Evolutionary conservation across 2,329 filamentous ascomycete species (phyloP).

Genomic region (Byssochlamys sp.): DNA sequence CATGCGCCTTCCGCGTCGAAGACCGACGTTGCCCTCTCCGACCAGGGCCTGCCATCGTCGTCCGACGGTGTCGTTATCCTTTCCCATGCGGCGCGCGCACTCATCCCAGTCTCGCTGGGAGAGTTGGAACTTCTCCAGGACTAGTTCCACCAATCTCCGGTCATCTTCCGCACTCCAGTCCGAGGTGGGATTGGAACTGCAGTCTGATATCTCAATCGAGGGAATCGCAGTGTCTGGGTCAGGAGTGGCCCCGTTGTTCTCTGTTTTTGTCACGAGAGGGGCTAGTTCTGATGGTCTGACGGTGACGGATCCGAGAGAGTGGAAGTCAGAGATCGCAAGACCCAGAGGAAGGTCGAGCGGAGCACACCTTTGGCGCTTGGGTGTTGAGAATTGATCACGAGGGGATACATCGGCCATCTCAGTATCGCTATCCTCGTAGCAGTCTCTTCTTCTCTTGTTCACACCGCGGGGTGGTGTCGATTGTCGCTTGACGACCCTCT

Average conservation of each 20-base stretch:
- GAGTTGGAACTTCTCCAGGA: constrained; percentile 36
- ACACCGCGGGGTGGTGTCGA: constrained; percentile 19
- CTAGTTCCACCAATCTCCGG: constrained; percentile 32
- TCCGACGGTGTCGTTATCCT: constrained; percentile 32
- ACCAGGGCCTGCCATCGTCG: constrained; percentile 35
- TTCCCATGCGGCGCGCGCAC: constrained; percentile 35
- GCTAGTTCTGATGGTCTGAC: neutral
- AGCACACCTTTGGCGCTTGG: constrained; percentile 34
- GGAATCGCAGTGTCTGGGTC: constrained; percentile 24
- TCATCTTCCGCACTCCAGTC: constrained; percentile 35
- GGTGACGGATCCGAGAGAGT: constrained; percentile 21
- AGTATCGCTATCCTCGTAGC: constrained; percentile 16
- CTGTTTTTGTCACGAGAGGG: constrained; percentile 7
- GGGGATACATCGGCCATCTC: constrained; percentile 9
- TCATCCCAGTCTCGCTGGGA: constrained; percentile 38
- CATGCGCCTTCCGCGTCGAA: constrained; percentile 24
- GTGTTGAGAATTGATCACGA: constrained; percentile 29
- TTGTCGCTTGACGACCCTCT: constrained; percentile 16
- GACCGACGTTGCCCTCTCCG: constrained; percentile 34
- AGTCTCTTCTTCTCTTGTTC: constrained; percentile 32
- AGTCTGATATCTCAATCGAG: constrained; percentile 24
- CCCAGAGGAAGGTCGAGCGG: constrained; percentile 38
- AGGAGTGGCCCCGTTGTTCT: constrained; percentile 3
- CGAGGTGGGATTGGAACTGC: constrained; percentile 4
- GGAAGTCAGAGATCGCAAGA: constrained; percentile 35